A percentile compares a stretch with the other conserved stretches of the same genome.
Conservation (phyloP, 495 filamentous ascomycete species). For the Astrothelium subdiscretum region DNA sequence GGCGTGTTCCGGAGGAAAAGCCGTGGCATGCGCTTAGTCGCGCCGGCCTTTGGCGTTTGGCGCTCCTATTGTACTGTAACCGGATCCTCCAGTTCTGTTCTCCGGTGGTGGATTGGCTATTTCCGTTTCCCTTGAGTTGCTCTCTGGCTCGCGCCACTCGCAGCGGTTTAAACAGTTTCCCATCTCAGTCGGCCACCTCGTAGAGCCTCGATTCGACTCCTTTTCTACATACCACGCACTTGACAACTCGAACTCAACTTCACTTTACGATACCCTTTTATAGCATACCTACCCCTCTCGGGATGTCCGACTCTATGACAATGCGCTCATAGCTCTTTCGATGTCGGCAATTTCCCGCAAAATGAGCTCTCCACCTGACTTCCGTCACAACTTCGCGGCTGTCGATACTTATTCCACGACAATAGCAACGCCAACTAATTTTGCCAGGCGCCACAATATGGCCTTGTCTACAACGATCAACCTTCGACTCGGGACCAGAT, state of each 20-base stretch:
- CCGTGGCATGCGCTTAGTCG: background rate
- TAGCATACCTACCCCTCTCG: background rate
- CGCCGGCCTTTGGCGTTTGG: background rate
- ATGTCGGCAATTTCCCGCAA: background rate
- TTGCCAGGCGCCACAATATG: background rate
- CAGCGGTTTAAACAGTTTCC: background rate
- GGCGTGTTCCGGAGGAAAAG: background rate
- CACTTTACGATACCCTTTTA: background rate
- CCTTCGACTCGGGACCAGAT: background rate
- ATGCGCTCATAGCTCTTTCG: conserved; percentile 1
- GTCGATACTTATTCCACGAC: background rate
- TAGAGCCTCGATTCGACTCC: background rate
- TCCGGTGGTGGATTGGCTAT: background rate
- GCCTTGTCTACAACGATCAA: background rate
- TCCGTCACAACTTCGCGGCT: background rate
- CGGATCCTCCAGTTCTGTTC: background rate
- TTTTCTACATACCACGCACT: background rate
- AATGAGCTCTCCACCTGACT: background rate
- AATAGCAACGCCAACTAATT: background rate
- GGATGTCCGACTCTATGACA: background rate
- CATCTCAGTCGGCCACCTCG: background rate
- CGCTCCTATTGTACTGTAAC: background rate
- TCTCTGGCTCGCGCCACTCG: background rate
- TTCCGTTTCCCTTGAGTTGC: background rate
- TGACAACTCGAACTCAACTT: background rate